These are phyloP conservation scores for Onygenales sp. DNA, from an alignment of 2,329 filamentous ascomycete genomes.

Conservation along the genomic window DNA sequence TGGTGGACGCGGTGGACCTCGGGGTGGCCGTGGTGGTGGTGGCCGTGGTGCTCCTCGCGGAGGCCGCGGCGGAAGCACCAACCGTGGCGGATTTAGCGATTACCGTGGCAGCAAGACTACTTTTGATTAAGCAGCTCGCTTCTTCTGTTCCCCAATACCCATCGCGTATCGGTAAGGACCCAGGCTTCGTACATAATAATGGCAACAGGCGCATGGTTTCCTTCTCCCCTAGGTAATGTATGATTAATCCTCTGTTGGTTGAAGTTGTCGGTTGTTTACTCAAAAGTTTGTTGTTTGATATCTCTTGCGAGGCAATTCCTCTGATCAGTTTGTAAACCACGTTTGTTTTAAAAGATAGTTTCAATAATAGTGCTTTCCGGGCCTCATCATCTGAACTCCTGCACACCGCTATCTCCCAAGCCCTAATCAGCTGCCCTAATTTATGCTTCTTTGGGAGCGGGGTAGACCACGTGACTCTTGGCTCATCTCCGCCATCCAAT, in stretches of 20 bases:
- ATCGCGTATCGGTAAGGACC: neutral
- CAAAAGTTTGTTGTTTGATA: neutral
- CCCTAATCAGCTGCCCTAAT: neutral
- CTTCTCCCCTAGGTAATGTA: conserved; percentile 1
- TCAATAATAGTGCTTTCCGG: neutral
- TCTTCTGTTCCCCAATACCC: neutral
- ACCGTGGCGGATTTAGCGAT: conserved; percentile 49
- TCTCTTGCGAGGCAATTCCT: neutral
- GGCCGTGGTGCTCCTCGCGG: conserved; percentile 38
- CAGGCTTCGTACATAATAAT: too few species aligned
- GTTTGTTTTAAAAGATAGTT: neutral
- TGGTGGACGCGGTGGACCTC: conserved; percentile 44
- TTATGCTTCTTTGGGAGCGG: neutral
- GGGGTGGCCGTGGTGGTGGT: conserved; percentile 44
- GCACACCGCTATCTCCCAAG: neutral
- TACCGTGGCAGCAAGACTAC: conserved; percentile 75
- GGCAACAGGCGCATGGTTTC: neutral
- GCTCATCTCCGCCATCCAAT: too few species aligned
- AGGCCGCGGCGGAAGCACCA: conserved; percentile 37
- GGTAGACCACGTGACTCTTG: neutral
- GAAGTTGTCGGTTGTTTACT: neutral
- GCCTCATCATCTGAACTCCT: neutral
- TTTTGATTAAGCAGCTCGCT: conserved; percentile 39
- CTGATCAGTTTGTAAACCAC: neutral
- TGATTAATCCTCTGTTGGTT: neutral